Base-by-base conservation (phyloP, 768 basidiomycete species). In the Boletales sp. region DNA sequence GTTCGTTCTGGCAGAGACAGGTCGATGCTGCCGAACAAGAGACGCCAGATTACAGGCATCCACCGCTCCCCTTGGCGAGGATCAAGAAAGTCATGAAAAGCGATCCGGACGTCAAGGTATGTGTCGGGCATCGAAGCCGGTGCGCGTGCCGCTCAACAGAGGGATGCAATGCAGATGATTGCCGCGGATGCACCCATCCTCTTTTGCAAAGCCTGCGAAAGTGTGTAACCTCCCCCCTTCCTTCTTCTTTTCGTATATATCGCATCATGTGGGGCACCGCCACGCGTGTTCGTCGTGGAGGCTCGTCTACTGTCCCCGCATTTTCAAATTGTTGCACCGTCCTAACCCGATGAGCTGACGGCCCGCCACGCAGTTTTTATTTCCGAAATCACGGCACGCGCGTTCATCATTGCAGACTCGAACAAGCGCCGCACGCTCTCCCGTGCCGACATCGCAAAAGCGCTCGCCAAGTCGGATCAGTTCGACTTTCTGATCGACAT, bases 61-160 rank as follows among this genome's bases (percentile, higher is more conserved):
- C 90, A 2, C 85, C 90, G 7, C 74, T 98, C 11, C 95, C 95
- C 4, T 74, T 99, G 30, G 96, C 96, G 15, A 76, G 96, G 65
- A 96, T 98, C 62, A 98, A 97, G 77, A 98, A 97, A 69, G 95
- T 97, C 50, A 96, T 97, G 91, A 97, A 98, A 77, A 94, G 88
- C 67, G 93, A 94, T 72, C 90, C 92, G 4, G 92, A 94, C 60
- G 92, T 97, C 56, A 94, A 94, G 81, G 93, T 95, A 65, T 63
- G 82, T 64, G 40, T 46, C 4, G 6, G 25, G 25, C 5, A 28
- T 28, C 4, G 7, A 28, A 38, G 11, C 15, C 34, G 35, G 38
- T 31, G 59, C 28, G 43, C 32, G 32, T 28, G 41, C 17, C 50
- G 7, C 25, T 46, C 56, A 33, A 55, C 13, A 17, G 34, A 32